Conservation (phyloP, 2,329 filamentous ascomycete genomes). For the Lithohypha guttulata region DNA sequence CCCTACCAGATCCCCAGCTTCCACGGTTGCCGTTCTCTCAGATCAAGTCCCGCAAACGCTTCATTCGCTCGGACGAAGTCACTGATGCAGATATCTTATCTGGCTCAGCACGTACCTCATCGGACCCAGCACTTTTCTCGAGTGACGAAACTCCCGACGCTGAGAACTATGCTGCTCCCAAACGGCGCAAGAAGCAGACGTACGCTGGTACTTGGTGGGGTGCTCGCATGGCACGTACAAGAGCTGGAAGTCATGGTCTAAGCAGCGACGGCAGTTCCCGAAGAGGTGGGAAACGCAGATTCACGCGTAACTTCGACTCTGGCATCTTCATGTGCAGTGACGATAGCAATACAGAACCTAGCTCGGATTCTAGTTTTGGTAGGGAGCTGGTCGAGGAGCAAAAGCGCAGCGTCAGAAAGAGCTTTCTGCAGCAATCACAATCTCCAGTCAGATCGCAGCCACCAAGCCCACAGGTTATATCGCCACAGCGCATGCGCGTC, state of each 20-base stretch:
- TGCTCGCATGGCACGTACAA: constrained; percentile 10
- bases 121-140: constrained; percentile 37
- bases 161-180: constrained; percentile 29
- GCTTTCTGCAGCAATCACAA: not conserved
- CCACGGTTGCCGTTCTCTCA: constrained; percentile 5
- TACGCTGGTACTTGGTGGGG: constrained; percentile 21
- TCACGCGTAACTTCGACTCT: constrained; percentile 36
- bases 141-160: constrained; percentile 37
- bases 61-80: constrained; percentile 21
- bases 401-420: constrained; percentile 18
- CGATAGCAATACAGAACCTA: constrained; percentile 28
- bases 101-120: constrained; percentile 11
- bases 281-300: constrained; percentile 29
- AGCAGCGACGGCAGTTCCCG: constrained; percentile 20
- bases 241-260: constrained; percentile 17
- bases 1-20: not conserved
- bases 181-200: constrained; percentile 18
- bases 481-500: not conserved
- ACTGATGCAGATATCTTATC: constrained; percentile 3
- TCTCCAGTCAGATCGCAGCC: not conserved
- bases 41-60: constrained; percentile 26
- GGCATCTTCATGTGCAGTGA: constrained; percentile 41
- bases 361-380: constrained; percentile 30
- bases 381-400: constrained; percentile 25
- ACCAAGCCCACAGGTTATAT: not conserved